Evolutionary conservation across 495 filamentous ascomycete species (phyloP), one percentile per base, ranked within the genome.

Genomic region (Penicillium paxilli): DNA sequence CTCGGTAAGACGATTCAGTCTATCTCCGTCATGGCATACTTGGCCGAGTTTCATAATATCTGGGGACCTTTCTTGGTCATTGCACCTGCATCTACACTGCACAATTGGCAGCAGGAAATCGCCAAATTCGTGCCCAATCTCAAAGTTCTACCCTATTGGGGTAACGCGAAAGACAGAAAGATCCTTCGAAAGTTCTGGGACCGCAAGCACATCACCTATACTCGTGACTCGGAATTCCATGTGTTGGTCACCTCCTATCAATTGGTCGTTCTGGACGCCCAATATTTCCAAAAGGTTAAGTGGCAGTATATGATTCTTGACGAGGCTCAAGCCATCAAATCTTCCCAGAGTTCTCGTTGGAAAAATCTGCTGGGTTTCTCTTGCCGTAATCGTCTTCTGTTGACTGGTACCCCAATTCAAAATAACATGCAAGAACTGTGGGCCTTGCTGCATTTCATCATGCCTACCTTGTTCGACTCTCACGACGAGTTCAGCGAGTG

Each of bases 351-450:
- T 73, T 95, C 92, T 4, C 85, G 94, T 61, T 98, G 94, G 94
- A 98, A 98, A 80, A 89, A 86, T 58, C 71, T 98, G 56, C 78
- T 98, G 17, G 90, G 91, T 14, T 97, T 98, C 77, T 88, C 91
- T 65, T 98, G 93, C 71, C 90, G 94, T 37, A 98, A 98, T 71
- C 88, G 94, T 52, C 83, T 98, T 8, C 76, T 98, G 35, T 83
- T 98, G 20, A 98, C 94, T 1, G 94, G 94, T 74, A 98, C 94
- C 7, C 94, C 94, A 2, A 98, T 98, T 65, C 94, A 98, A 71
- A 98, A 98, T 72, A 98, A 97, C 78, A 98, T 98, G 94, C 94
- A 98, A 69, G 94, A 98, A 73, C 74, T 98, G 44, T 98, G 94
- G 94, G 94, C 94, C 33, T 76, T 98, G 55, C 77, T 98, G 30